Evolutionary conservation across 2,329 filamentous ascomycete genomes (phyloP), one percentile per base, ranked within the genome.

Genomic region (Aspergillus latus): DNA sequence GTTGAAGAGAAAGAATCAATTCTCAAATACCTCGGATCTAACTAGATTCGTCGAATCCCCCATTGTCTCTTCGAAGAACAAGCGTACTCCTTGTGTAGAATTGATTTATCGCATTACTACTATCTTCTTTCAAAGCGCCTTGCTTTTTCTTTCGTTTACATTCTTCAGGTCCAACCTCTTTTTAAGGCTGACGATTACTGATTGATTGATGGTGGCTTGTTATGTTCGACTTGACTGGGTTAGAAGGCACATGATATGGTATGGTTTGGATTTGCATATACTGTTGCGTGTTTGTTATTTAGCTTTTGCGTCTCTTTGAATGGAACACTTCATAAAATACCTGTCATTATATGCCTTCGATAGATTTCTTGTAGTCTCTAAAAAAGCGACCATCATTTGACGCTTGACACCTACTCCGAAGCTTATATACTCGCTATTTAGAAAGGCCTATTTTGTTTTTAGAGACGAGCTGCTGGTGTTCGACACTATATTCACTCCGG

Each of bases 1-100:
- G 88, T 92, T 49, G 86, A 85, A 62, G 92, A 99, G 82, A 89
- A 91, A 72, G 92, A 97, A 76, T 85, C 89, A 74, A 83, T 95
- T 52, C 80, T 96, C 54, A 84, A 81, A 73, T 82, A 75, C 59
- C 68, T 80, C 59, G 66, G 60, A 37, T 72, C 71, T 11, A 58
- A 49, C 36, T 54, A 58, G 46, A 42, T 30, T 16, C 4, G 16
- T 26, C 3, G 21, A 49, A 26, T 40, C 7, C n/a, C n/a, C n/a
- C n/a, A 21, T 49, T 39, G 5, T 51, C 15, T 30, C 8, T 26
- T 51, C 13, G 15, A 54, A 42, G 42, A 53, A 30, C 15, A 42
- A 26, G 3, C 26, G 34, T 29, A 29, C 43, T 44, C 36, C 42
- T 58, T 46, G 45, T 54, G 47, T 44, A 37, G 26, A 32, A 37